Percentiles rank a stretch among this genome's conserved stretches.
Conservation (phyloP, 768 basidiomycete species). For the Kwoniella dendrophila region DNA sequence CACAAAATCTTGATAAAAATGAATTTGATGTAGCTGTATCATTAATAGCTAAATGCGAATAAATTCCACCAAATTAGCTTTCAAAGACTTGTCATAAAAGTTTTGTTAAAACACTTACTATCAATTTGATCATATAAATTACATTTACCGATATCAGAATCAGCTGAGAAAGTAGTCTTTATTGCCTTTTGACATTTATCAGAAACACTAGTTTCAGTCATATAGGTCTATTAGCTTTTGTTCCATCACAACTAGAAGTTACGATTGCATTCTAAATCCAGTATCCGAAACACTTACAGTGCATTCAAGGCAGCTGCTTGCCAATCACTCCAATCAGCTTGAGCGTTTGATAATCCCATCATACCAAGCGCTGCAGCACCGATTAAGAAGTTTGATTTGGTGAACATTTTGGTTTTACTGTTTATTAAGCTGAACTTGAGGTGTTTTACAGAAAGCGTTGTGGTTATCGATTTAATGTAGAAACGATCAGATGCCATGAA, state of each 20-base stretch:
- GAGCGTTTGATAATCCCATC: neutral
- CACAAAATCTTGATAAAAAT: conserved; percentile 38
- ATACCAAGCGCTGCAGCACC: neutral
- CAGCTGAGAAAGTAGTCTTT: neutral
- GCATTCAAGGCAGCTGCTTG: neutral
- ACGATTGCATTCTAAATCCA: neutral
- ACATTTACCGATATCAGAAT: neutral
- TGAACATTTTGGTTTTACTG: neutral
- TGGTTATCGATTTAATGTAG: neutral
- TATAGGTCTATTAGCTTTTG: neutral
- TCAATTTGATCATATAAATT: neutral
- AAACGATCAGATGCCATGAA: too few species aligned
- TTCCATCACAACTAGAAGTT: neutral
- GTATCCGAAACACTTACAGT: neutral
- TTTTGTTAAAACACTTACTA: neutral
- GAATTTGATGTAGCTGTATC: too few species aligned
- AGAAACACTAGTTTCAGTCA: neutral
- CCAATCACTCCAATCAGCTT: neutral
- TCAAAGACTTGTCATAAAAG: neutral
- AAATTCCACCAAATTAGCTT: too few species aligned
- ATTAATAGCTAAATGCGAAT: neutral
- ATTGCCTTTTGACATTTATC: neutral
- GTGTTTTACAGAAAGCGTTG: neutral
- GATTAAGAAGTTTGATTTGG: neutral
- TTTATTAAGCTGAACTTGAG: neutral